Evolutionary conservation across 306 rosid genomes (phyloP).

Genomic region (Pueraria montana): DNA sequence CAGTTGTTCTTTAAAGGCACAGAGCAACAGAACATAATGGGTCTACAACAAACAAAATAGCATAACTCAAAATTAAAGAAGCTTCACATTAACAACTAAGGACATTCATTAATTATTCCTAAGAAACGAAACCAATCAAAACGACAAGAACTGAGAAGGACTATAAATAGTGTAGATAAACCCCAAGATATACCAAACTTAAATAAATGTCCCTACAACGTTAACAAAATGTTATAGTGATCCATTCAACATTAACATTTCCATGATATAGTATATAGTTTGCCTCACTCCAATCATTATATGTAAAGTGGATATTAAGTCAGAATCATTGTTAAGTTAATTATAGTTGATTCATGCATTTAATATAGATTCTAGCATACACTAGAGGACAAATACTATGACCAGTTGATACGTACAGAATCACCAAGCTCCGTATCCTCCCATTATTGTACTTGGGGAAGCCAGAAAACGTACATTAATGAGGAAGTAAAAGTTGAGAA

Average conservation of each 20-base stretch:
- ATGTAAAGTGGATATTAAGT: slow-evolving; percentile 22
- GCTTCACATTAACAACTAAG: background rate
- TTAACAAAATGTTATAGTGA: background rate
- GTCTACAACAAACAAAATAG: slow-evolving; percentile 54
- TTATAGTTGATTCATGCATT: slow-evolving; percentile 16
- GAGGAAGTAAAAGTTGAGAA: slow-evolving; percentile 16
- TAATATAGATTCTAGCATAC: slow-evolving; percentile 33
- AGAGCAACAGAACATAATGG: slow-evolving; percentile 76
- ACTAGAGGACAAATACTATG: slow-evolving; percentile 44
- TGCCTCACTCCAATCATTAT: slow-evolving; percentile 11
- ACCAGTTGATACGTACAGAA: slow-evolving; percentile 45
- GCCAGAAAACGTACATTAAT: slow-evolving; percentile 48
- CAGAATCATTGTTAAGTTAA: slow-evolving; percentile 7
- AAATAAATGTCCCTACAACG: background rate
- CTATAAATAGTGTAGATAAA: background rate
- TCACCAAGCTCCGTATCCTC: slow-evolving; percentile 44
- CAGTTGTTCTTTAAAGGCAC: slow-evolving; percentile 86
- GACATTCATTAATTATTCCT: background rate
- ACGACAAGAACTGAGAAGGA: slow-evolving; percentile 1
- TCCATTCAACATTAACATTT: background rate
- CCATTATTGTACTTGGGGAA: slow-evolving; percentile 43
- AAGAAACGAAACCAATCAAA: slow-evolving; percentile 35
- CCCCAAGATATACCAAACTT: background rate
- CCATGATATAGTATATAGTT: no score
- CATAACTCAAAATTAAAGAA: background rate